phyloP scores from a whole-genome alignment of 305 asterid species.

The Euphrasia arctica region DNA sequence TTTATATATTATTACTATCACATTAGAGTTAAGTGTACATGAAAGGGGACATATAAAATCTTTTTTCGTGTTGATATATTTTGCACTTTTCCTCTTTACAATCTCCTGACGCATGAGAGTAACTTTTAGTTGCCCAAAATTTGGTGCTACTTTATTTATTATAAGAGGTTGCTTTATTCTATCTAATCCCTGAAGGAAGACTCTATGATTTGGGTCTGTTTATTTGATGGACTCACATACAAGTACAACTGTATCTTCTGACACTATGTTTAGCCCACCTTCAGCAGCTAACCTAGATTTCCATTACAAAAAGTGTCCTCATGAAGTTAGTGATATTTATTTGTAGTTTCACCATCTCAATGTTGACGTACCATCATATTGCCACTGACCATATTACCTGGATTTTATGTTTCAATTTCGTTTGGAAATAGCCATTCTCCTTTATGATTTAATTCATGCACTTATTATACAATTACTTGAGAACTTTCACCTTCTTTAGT shows the following conservation, averaged over 20 bases:
- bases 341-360: background rate
- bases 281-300: conserved; percentile 21
- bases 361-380: background rate
- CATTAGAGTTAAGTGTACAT: conserved; percentile 6
- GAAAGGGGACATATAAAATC: conserved; percentile 6
- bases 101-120: conserved; percentile 12
- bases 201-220: background rate
- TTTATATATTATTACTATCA: background rate
- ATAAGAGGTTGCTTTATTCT: background rate
- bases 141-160: conserved; percentile 4
- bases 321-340: background rate
- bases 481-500: conserved; percentile 21
- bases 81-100: conserved; percentile 3
- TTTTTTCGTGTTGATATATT: background rate
- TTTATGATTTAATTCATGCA: conserved; percentile 1
- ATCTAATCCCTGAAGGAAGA: conserved; percentile 8
- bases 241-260: conserved; percentile 17
- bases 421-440: conserved; percentile 13
- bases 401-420: conserved; percentile 10
- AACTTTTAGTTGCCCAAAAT: conserved; percentile 14
- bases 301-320: background rate
- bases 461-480: conserved; percentile 5
- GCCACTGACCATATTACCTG: background rate
- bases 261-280: conserved; percentile 5
- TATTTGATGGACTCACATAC: background rate